Conservation (phyloP, 495 filamentous ascomycete genomes). For the Letharia lupina region DNA sequence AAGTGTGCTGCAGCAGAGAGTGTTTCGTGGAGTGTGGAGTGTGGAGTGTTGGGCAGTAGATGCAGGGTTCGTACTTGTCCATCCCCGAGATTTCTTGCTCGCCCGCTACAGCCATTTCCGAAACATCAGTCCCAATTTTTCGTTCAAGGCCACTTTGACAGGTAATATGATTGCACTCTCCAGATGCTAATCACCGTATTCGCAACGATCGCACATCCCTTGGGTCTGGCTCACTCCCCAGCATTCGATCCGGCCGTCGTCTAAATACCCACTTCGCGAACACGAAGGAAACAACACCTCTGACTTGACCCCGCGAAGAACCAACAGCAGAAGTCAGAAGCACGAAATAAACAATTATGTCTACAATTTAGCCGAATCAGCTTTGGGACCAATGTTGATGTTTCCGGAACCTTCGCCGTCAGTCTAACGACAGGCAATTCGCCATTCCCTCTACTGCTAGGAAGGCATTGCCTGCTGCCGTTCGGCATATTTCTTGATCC, state of each 20-base stretch:
- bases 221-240: constrained; percentile 1
- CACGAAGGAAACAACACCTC: constrained; percentile 1
- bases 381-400: neutral
- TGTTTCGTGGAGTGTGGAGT: neutral
- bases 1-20: neutral
- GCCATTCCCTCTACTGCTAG: neutral
- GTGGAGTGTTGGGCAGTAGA: neutral
- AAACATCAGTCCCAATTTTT: neutral
- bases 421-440: constrained; percentile 3
- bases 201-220: constrained; percentile 7
- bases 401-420: neutral
- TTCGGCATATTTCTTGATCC: neutral
- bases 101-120: constrained; percentile 7
- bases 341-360: neutral
- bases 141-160: neutral
- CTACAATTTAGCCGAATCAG: neutral
- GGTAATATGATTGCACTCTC: neutral
- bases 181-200: neutral
- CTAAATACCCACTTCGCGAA: constrained; percentile 5
- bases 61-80: constrained; percentile 15
- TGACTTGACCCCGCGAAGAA: neutral
- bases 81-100: constrained; percentile 14
- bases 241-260: constrained; percentile 6
- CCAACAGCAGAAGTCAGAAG: constrained; percentile 1
- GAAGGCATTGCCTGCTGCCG: neutral